Evolutionary conservation across 2,329 filamentous ascomycete species (phyloP).

Genomic region (Monosporascus sp.): DNA sequence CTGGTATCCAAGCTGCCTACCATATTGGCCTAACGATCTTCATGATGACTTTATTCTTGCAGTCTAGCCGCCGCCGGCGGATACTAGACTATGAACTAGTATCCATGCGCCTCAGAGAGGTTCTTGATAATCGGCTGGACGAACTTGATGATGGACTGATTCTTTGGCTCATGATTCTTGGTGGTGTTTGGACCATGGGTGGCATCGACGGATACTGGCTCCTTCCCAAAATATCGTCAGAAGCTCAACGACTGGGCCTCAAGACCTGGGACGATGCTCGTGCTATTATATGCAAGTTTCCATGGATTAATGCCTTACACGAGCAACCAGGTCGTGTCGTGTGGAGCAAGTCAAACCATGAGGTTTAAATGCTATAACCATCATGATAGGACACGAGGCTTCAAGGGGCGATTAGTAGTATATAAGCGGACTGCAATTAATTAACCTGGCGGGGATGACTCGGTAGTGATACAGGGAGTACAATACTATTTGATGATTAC

Average conservation of each 20-base stretch:
- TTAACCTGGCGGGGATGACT: too few relatives aligned
- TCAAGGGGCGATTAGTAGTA: too few relatives aligned
- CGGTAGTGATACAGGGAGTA: too few relatives aligned
- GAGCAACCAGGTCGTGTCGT: neutral
- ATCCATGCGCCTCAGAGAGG: neutral
- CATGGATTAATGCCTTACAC: constrained; percentile 3
- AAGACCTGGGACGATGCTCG: neutral
- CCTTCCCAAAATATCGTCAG: neutral
- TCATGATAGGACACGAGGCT: too few relatives aligned
- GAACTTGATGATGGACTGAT: neutral
- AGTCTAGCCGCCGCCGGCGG: neutral
- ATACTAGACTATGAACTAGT: constrained; percentile 1
- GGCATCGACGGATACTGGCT: constrained; percentile 1
- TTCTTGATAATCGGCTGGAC: neutral
- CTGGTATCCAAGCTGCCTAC: neutral
- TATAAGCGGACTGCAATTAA: too few relatives aligned
- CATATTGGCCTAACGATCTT: constrained; percentile 5
- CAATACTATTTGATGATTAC: too few relatives aligned
- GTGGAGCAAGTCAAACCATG: neutral
- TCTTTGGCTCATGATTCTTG: constrained; percentile 3
- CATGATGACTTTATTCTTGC: constrained; percentile 3
- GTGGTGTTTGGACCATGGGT: constrained; percentile 1
- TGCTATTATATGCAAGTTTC: neutral
- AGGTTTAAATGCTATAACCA: too few relatives aligned
- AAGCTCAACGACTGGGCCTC: neutral